Evolutionary conservation across 495 filamentous ascomycete genomes (phyloP).

Genomic region (Astrothelium subdiscretum): DNA sequence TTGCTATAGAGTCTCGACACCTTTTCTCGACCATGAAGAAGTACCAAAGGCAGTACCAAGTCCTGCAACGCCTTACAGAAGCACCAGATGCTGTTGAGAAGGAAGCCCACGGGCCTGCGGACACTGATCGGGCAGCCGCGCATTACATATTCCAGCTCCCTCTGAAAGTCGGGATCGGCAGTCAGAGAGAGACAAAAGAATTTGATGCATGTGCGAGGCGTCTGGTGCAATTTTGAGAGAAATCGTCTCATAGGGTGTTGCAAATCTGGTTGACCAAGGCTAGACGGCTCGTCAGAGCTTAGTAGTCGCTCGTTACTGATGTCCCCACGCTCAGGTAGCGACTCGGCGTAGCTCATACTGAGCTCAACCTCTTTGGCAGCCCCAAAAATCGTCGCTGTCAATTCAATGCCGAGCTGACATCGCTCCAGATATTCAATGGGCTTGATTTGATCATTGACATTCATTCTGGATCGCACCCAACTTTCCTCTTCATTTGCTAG

Average conservation of each 20-base stretch:
- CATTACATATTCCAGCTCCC: slow-evolving; percentile 43
- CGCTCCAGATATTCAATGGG: slow-evolving; percentile 13
- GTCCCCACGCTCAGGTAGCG: background rate
- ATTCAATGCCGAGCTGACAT: slow-evolving; percentile 23
- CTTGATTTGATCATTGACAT: background rate
- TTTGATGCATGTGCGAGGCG: slow-evolving; percentile 34
- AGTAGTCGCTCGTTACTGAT: too few relatives aligned
- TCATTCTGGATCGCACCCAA: slow-evolving; percentile 14
- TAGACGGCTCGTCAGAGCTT: background rate
- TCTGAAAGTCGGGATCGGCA: slow-evolving; percentile 48
- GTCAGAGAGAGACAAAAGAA: slow-evolving; percentile 42
- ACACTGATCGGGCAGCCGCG: slow-evolving; percentile 23
- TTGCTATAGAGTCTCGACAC: slow-evolving; percentile 36
- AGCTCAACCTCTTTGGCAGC: background rate
- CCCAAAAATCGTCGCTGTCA: background rate
- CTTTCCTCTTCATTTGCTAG: slow-evolving; percentile 15
- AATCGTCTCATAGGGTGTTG: slow-evolving; percentile 5
- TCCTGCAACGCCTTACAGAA: slow-evolving; percentile 31
- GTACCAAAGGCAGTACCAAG: slow-evolving; percentile 34
- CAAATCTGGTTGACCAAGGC: background rate
- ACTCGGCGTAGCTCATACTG: background rate
- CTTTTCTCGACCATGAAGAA: slow-evolving; percentile 37
- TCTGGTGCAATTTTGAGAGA: slow-evolving; percentile 28
- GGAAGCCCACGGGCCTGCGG: slow-evolving; percentile 28
- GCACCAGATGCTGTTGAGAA: slow-evolving; percentile 40